Base-by-base conservation (phyloP, 805 yeast species). In the Spathaspora girioi region DNA sequence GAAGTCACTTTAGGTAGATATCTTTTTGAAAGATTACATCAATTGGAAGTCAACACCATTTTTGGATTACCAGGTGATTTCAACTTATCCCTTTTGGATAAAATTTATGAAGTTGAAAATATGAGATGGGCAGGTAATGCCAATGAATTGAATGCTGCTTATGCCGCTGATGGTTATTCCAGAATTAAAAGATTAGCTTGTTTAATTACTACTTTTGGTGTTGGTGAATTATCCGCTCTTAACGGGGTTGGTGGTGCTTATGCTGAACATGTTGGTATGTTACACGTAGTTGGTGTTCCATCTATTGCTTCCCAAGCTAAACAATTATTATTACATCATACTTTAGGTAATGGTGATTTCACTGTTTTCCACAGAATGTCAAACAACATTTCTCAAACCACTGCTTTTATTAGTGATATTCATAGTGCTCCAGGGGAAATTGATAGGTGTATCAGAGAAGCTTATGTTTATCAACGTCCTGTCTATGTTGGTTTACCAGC, bases 101-200 rank as follows among this genome's bases (percentile, higher is more conserved):
- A 86, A 65, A 77, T 87, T 62, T 83, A 86, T 67, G 88, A 84
- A 62, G 89, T 86, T 47, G 83, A 80, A 35, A 89, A 87, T 44
- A 65, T 89, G 70, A 80, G 87, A 75, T 89, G 96, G 96, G 91
- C 89, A 47, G 96, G 96, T 63, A 88, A 89, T 69, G 88, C 94
- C 66, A 89, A 89, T 71, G 96, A 89, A 75, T 79, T 89, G 73
- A 89, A 89, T 68, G 94, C 96, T 44, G 88, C 94, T 42, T 87
- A 86, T 60, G 87, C 96, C 49, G 91, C 94, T 45, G 96, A 89
- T 69, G 96, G 96, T 57, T 89, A 89, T 74, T 84, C 93, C 49
- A 76, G 96, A 68, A 77, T 89, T 61, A 88, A 87, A 71, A 86
- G 92, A 53, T 71, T 88, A 65, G 80, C 87, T 55, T 85, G 87